Evolutionary conservation across 179 eudicot genomes (phyloP).

Genomic region (Heliamphora pulchella): DNA sequence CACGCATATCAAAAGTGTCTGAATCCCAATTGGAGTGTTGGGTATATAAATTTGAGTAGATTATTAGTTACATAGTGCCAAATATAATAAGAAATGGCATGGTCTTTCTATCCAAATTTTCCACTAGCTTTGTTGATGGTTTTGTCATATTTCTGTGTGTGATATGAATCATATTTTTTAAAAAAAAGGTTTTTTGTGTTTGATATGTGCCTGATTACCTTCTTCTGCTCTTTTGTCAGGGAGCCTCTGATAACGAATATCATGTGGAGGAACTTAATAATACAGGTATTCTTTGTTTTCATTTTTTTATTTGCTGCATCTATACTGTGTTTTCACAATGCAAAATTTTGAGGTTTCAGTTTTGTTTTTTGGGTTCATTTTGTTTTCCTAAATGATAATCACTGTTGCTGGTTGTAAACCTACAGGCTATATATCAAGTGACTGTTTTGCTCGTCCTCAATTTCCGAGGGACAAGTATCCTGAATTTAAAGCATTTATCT

Average conservation of each 20-base stretch:
- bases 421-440: conserved; percentile 78
- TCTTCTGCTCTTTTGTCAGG: conserved; percentile 28
- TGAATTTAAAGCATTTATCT: conserved; percentile 35
- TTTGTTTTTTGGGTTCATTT: background rate
- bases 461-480: conserved; percentile 51
- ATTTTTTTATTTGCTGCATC: conserved; percentile 1
- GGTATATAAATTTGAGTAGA: background rate
- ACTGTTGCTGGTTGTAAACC: background rate
- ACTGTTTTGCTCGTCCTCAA: conserved; percentile 66
- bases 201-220: no score
- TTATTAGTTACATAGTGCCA: background rate
- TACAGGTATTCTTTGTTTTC: conserved; percentile 47
- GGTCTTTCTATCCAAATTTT: background rate
- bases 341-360: background rate
- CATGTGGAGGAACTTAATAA: conserved; percentile 85
- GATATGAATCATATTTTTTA: no score
- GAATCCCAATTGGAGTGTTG: background rate
- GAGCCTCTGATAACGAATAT: conserved; percentile 88
- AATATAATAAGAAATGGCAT: background rate
- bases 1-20: background rate
- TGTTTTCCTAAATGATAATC: background rate
- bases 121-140: background rate
- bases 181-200: no score
- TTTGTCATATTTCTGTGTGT: background rate
- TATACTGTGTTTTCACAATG: background rate